phyloP scores from a whole-genome alignment of 768 basidiomycete species.

The Lactifluus subvellereus region DNA sequence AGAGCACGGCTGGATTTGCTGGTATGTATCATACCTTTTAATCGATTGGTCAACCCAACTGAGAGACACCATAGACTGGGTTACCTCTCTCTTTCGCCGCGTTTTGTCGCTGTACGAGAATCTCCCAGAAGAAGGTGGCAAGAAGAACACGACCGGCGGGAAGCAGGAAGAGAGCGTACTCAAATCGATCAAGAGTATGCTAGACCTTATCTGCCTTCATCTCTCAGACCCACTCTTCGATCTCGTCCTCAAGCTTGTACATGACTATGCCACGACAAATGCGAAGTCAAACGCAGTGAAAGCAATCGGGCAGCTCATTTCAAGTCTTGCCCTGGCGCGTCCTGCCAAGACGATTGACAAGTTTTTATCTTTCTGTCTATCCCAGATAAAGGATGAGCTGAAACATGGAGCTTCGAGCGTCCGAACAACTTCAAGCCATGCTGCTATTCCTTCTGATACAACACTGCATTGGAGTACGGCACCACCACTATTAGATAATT shows the following conservation, averaged over 20 bases:
- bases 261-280: slow-evolving; percentile 83
- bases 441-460: slow-evolving; percentile 74
- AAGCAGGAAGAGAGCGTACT: slow-evolving; percentile 73
- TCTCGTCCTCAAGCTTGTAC: slow-evolving; percentile 77
- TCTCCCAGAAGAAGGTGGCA: slow-evolving; percentile 91
- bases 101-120: slow-evolving; percentile 84
- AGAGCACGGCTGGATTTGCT: slow-evolving; percentile 74
- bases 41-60: not conserved
- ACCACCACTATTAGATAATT: slow-evolving; percentile 26
- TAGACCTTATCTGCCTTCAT: slow-evolving; percentile 78
- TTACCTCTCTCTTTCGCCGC: slow-evolving; percentile 67
- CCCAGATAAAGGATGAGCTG: slow-evolving; percentile 78
- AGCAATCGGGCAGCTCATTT: slow-evolving; percentile 83
- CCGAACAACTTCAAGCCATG: slow-evolving; percentile 70
- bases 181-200: slow-evolving; percentile 71
- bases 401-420: slow-evolving; percentile 86
- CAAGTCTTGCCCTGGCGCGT: slow-evolving; percentile 73
- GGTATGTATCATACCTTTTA: slow-evolving; percentile 37
- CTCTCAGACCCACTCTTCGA: slow-evolving; percentile 76
- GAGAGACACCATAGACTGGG: slow-evolving; percentile 54
- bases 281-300: slow-evolving; percentile 88
- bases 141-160: slow-evolving; percentile 79
- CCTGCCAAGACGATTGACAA: slow-evolving; percentile 71
- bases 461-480: slow-evolving; percentile 88
- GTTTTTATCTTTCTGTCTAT: slow-evolving; percentile 72